Conservation (phyloP, 345 rosid genomes). For the Hibiscus syriacus region DNA sequence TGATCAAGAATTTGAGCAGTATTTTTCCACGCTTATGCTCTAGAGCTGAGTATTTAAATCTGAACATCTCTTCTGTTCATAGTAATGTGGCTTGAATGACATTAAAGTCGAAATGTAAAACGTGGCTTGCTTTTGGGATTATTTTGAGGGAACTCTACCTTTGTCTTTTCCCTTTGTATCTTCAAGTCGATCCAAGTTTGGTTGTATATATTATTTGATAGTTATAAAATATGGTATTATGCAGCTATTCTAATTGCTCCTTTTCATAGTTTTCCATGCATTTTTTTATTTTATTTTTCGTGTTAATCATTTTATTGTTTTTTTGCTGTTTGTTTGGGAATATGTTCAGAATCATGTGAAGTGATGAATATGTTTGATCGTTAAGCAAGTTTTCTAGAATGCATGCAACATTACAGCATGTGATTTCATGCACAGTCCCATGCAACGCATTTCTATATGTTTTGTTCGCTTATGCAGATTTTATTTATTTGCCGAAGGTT, state of each 20-base stretch:
- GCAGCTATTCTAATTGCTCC: neutral
- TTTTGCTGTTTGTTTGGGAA: neutral
- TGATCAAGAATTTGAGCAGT: slow-evolving; percentile 89
- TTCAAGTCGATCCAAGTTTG: slow-evolving; percentile 6
- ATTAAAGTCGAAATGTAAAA: neutral
- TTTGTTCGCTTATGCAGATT: neutral
- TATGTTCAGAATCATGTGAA: too few species aligned
- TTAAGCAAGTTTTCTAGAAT: neutral
- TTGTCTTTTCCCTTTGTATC: neutral
- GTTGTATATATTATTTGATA: slow-evolving; percentile 4
- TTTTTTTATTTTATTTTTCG: neutral
- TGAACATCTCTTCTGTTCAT: neutral
- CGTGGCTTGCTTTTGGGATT: neutral
- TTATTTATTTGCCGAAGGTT: neutral
- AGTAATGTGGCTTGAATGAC: neutral
- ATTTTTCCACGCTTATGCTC: slow-evolving; percentile 75
- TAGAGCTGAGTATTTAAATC: slow-evolving; percentile 19
- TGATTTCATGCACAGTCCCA: neutral
- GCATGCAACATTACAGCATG: neutral
- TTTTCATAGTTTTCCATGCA: neutral
- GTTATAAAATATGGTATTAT: neutral
- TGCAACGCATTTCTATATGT: too few species aligned
- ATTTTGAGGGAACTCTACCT: slow-evolving; percentile 4
- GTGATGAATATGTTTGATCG: neutral
- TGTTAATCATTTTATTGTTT: neutral